These are phyloP conservation scores for Phytopythium vexans DNA, from an alignment of 352 stramenopile species.

Conservation along the genomic window DNA sequence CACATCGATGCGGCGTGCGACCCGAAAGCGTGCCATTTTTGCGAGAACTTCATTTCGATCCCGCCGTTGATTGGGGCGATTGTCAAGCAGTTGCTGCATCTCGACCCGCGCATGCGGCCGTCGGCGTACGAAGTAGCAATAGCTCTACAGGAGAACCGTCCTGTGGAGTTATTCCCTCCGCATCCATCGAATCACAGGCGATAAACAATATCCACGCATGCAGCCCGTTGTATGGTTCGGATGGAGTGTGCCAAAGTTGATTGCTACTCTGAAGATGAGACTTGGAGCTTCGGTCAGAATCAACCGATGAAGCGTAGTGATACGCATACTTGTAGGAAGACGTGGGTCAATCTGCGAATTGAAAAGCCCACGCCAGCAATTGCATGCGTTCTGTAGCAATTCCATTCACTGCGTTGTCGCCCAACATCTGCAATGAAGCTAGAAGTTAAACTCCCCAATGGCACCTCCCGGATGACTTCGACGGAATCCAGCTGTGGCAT, in stretches of 20 bases:
- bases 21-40: constrained; percentile 56
- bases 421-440: too few relatives aligned
- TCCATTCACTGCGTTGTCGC: too few relatives aligned
- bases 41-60: constrained; percentile 79
- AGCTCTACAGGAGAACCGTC: constrained; percentile 59
- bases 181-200: constrained; percentile 4
- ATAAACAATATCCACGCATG: background rate
- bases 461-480: constrained; percentile 69
- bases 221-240: too few relatives aligned
- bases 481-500: constrained; percentile 29
- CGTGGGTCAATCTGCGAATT: too few relatives aligned
- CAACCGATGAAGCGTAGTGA: too few relatives aligned
- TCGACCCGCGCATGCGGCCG: constrained; percentile 58
- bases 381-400: too few relatives aligned
- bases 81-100: constrained; percentile 75
- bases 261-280: too few relatives aligned
- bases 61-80: constrained; percentile 68
- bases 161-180: constrained; percentile 51
- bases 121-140: constrained; percentile 74
- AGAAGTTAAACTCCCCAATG: constrained; percentile 29
- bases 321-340: too few relatives aligned
- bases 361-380: too few relatives aligned
- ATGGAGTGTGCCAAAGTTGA: too few relatives aligned
- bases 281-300: too few relatives aligned
- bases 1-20: constrained; percentile 72